A percentile compares a stretch with the other conserved stretches of the same genome.
Conservation (phyloP, 2,329 filamentous ascomycete genomes). For the Hypoxylon sp. region DNA sequence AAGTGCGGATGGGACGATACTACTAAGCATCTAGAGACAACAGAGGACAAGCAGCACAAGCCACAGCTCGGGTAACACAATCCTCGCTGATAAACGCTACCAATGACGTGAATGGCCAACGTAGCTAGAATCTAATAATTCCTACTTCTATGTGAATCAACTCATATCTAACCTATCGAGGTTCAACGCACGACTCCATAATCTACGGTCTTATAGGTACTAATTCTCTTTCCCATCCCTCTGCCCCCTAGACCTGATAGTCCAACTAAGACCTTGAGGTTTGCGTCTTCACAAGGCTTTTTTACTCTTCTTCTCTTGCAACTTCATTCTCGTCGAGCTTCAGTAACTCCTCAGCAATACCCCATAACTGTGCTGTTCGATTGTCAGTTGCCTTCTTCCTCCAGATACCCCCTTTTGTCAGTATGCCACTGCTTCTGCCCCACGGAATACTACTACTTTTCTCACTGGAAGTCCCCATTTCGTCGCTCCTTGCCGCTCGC, state of each 20-base stretch:
- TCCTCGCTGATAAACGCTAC: no score
- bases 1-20: no score
- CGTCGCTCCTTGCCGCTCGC: background rate
- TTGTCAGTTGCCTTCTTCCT: background rate
- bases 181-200: no score
- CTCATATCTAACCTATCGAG: slow-evolving; percentile 4
- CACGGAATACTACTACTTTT: background rate
- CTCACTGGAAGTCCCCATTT: slow-evolving; percentile 4
- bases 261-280: no score
- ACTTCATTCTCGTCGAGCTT: slow-evolving; percentile 9
- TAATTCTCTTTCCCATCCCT: no score
- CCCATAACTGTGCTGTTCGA: slow-evolving; percentile 31
- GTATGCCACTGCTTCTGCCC: background rate
- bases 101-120: no score
- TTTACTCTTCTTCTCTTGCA: background rate
- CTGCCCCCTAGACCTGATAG: no score
- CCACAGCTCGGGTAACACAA: no score
- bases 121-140: background rate
- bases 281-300: background rate
- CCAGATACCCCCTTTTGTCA: background rate
- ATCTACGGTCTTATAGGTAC: slow-evolving; percentile 3
- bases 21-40: no score
- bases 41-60: slow-evolving; percentile 16
- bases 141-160: slow-evolving; percentile 8
- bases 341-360: slow-evolving; percentile 34